A percentile compares a stretch with the other conserved stretches of the same genome.
Conservation (phyloP, 345 rosid species). For the Excoecaria cochinchinensis region DNA sequence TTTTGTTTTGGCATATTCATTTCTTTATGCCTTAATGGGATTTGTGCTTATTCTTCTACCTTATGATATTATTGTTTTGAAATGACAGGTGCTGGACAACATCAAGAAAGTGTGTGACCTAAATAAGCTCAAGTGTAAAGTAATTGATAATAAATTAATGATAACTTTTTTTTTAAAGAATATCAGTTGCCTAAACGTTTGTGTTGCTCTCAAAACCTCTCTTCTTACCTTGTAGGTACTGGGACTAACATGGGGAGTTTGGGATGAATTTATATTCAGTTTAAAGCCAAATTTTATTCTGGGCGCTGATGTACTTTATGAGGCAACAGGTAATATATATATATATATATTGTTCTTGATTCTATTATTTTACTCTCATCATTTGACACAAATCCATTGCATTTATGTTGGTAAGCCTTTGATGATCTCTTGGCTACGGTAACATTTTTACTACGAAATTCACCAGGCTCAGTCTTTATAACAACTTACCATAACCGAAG, state of each 20-base stretch:
- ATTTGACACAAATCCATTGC: constrained; percentile 8
- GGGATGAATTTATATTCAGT: constrained; percentile 63
- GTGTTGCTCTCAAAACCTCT: constrained; percentile 12
- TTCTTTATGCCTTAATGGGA: background rate
- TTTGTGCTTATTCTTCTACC: background rate
- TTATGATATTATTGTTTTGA: constrained; percentile 1
- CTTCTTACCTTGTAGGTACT: constrained; percentile 41
- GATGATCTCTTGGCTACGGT: constrained; percentile 85
- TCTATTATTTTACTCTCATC: constrained; percentile 3
- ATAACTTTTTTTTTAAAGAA: background rate
- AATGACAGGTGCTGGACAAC: constrained; percentile 74
- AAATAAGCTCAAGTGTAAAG: constrained; percentile 60
- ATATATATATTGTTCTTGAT: background rate
- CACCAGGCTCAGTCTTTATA: constrained; percentile 70
- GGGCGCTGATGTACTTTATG: constrained; percentile 89
- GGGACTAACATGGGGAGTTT: constrained; percentile 84
- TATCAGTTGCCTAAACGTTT: background rate
- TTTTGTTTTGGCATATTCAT: too few species aligned
- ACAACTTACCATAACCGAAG: constrained; percentile 92
- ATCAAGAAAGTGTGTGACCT: constrained; percentile 60
- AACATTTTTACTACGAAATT: constrained; percentile 67
- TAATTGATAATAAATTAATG: constrained; percentile 23
- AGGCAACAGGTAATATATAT: constrained; percentile 54
- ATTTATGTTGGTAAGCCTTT: constrained; percentile 51
- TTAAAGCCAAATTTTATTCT: constrained; percentile 62